Percentiles rank a stretch among this genome's conserved stretches.
phyloP scores from a whole-genome alignment of 768 basidiomycete genomes.

The Amanita jacksonii region DNA sequence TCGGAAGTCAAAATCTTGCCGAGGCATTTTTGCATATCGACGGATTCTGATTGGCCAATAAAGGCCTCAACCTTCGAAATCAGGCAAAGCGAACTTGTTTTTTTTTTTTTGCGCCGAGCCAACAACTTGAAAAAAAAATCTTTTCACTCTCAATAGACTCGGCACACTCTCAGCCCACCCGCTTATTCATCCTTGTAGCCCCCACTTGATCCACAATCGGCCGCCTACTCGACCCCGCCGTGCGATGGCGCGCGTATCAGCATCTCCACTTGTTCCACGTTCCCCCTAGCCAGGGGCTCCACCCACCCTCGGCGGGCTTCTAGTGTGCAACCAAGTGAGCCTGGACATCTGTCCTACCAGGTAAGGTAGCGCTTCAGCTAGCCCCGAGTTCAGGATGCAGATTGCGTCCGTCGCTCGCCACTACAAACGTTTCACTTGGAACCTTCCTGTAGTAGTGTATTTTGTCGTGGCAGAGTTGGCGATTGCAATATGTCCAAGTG shows the following conservation, averaged over 20 bases:
- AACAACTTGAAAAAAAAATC: not conserved
- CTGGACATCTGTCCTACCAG: constrained; percentile 32
- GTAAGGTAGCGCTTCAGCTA: constrained; percentile 38
- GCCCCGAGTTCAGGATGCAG: constrained; percentile 15
- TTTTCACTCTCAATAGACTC: constrained; percentile 35
- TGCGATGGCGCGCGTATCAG: constrained; percentile 44
- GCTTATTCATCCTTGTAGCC: too few species aligned
- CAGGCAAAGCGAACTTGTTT: constrained; percentile 49
- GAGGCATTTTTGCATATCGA: constrained; percentile 7
- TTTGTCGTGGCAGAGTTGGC: constrained; percentile 21
- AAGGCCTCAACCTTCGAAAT: constrained; percentile 20
- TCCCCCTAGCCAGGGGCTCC: constrained; percentile 43
- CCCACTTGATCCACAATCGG: constrained; percentile 53
- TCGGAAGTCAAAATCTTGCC: too few species aligned
- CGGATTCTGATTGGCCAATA: too few species aligned
- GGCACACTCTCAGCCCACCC: constrained; percentile 59
- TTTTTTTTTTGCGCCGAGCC: not conserved
- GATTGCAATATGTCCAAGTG: constrained; percentile 12
- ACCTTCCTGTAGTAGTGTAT: constrained; percentile 18
- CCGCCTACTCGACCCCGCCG: constrained; percentile 60
- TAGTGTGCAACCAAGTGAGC: constrained; percentile 46
- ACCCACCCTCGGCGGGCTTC: constrained; percentile 28
- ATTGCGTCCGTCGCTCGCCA: constrained; percentile 28
- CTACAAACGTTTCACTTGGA: constrained; percentile 34
- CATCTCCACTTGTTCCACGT: constrained; percentile 45